These are phyloP conservation scores for Ogataea thermomethanolica DNA, from an alignment of 805 yeast species.

Conservation along the genomic window DNA sequence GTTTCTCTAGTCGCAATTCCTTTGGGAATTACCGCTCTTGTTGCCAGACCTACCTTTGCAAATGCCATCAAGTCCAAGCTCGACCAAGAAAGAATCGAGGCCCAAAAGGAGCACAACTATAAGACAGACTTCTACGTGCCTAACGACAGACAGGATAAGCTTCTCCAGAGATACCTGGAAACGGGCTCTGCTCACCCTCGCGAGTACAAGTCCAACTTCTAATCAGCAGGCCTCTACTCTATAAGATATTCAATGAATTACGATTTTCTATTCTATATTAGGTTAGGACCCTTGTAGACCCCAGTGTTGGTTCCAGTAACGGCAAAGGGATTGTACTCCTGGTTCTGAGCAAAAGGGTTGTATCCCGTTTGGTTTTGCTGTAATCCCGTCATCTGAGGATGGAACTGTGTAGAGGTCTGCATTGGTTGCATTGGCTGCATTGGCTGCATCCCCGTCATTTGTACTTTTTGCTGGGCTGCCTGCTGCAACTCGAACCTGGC, in stretches of 20 bases:
- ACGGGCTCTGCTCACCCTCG: conserved; percentile 31
- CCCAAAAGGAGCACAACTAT: conserved; percentile 26
- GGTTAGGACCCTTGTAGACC: conserved; percentile 31
- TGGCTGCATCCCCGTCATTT: neutral
- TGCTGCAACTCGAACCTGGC: conserved; percentile 24
- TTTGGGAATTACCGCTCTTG: conserved; percentile 21
- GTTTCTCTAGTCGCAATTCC: conserved; percentile 31
- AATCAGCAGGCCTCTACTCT: neutral
- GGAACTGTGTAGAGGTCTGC: conserved; percentile 3
- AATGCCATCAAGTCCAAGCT: conserved; percentile 34
- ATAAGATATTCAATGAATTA: neutral
- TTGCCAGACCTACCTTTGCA: conserved; percentile 35
- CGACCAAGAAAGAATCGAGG: conserved; percentile 32
- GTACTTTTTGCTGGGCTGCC: conserved; percentile 13
- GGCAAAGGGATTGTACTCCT: conserved; percentile 6
- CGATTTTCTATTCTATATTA: conserved; percentile 16
- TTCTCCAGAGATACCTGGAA: conserved; percentile 26
- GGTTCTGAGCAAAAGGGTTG: conserved; percentile 7
- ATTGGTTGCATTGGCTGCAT: neutral
- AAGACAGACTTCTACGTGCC: conserved; percentile 26
- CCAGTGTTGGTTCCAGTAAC: conserved; percentile 5
- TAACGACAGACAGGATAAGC: conserved; percentile 22
- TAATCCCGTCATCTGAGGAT: conserved; percentile 16
- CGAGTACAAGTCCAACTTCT: conserved; percentile 18
- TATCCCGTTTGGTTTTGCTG: conserved; percentile 15